Base-by-base conservation (phyloP, 441 rosid genomes). In the Populus hybrid region DNA sequence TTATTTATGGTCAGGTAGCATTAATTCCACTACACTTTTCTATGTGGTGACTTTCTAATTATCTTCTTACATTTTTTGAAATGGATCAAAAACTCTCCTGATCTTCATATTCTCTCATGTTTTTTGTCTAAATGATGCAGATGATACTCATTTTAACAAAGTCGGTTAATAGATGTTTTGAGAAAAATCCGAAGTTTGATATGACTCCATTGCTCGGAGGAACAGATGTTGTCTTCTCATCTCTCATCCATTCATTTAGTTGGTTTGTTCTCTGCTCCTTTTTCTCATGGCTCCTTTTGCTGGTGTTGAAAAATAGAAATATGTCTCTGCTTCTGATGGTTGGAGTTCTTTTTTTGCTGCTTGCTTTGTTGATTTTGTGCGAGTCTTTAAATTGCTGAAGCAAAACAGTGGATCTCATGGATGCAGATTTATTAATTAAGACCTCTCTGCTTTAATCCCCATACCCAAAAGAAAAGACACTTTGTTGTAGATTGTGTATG, bases 171-270 rank as follows among this genome's bases (percentile, higher is more conserved):
- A 91, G 96, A 90, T 94, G 99, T 85, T 96, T 96, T 26, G 97
- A 89, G 88, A 96, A 91, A 94, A 96, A 94, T 82, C 83, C 98
- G 14, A 96, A 96, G 91, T 96, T 94, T 80, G 99, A 96, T 83
- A 92, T 94, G 98, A 89, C 98, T 78, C 97, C 97, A 57, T 88
- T 96, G 86, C 98, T 96, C 67, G 96, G 98, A 79, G 99, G 99
- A 89, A 96, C 99, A 7, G 97, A 94, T 73, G 94, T 85, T 79
- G 98, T 96, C 82, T 96, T 96, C 90, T 94, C 98, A 59, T 94
- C 99, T 76, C 97, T 96, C 35, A 88, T 96, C 84, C 98, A 92
- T 86, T 94, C 98, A 26, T 92, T 95, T 77, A 87, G 90, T 83
- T 95, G 99, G 98, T 95, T 76, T 74, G 94, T 87, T 82, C 83